Percentiles rank a stretch among this genome's conserved stretches.
Conservation (phyloP, 1,139 yeast species). For the Sugiyamaella castrensis region DNA sequence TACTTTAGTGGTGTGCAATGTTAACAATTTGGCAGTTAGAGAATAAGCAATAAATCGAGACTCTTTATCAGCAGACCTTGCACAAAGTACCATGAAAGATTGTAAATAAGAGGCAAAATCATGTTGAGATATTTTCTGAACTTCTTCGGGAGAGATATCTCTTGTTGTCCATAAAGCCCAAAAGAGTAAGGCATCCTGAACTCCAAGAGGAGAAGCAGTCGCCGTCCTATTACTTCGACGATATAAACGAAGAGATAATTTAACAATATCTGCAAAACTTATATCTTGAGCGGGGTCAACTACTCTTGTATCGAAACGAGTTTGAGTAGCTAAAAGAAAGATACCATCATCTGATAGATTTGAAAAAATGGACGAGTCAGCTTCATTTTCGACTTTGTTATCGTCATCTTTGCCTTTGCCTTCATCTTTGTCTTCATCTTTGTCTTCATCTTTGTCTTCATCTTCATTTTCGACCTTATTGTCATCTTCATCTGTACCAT, state of each 20-base stretch:
- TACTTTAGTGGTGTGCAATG: conserved; percentile 53
- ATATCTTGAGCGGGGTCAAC: neutral
- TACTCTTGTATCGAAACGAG: conserved; percentile 27
- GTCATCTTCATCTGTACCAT: conserved; percentile 1
- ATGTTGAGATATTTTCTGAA: conserved; percentile 26
- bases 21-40: conserved; percentile 41
- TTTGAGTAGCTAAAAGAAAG: conserved; percentile 35
- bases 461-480: conserved; percentile 5
- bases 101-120: conserved; percentile 47
- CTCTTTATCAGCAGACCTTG: conserved; percentile 33
- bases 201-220: conserved; percentile 40
- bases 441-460: conserved; percentile 11
- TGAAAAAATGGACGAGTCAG: conserved; percentile 21
- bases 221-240: conserved; percentile 25
- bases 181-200: conserved; percentile 42
- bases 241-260: conserved; percentile 24
- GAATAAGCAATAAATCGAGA: conserved; percentile 33
- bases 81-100: conserved; percentile 41
- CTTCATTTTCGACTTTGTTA: conserved; percentile 15
- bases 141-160: conserved; percentile 33
- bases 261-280: conserved; percentile 25
- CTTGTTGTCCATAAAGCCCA: conserved; percentile 45
- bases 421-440: conserved; percentile 15
- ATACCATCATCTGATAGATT: conserved; percentile 35
- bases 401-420: conserved; percentile 15